phyloP scores from a whole-genome alignment of 345 rosid genomes.

The Camelina hispida region DNA sequence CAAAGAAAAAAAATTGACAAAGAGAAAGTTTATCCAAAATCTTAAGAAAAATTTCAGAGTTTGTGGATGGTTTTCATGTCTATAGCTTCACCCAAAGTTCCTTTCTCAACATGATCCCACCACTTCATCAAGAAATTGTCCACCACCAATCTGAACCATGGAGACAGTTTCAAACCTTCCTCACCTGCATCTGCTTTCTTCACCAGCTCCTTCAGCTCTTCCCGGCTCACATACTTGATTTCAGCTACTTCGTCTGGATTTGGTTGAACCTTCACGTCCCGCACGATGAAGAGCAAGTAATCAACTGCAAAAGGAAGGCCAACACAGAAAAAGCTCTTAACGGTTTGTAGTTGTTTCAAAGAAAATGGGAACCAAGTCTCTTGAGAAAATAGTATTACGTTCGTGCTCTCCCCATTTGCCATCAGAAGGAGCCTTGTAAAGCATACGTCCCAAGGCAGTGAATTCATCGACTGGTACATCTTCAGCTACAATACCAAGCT shows the following conservation, averaged over 20 bases:
- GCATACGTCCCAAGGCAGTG: slow-evolving; percentile 76
- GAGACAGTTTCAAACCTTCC: slow-evolving; percentile 85
- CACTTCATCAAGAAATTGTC: slow-evolving; percentile 95
- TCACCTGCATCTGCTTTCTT: slow-evolving; percentile 95
- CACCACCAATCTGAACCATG: slow-evolving; percentile 95
- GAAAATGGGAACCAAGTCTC: not conserved
- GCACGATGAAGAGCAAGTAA: slow-evolving; percentile 85
- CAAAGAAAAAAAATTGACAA: not conserved
- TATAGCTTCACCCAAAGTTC: slow-evolving; percentile 66
- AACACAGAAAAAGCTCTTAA: not conserved
- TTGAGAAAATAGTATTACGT: slow-evolving; percentile 51
- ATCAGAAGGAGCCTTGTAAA: slow-evolving; percentile 98
- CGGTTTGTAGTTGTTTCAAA: not conserved
- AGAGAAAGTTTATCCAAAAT: slow-evolving; percentile 21
- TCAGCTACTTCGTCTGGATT: slow-evolving; percentile 96
- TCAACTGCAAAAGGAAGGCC: slow-evolving; percentile 68
- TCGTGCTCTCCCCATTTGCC: slow-evolving; percentile 99
- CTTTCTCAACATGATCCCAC: slow-evolving; percentile 94
- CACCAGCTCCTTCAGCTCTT: slow-evolving; percentile 79
- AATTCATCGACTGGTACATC: slow-evolving; percentile 93
- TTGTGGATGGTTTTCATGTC: slow-evolving; percentile 92
- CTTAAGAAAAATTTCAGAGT: slow-evolving; percentile 41
- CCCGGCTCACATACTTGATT: slow-evolving; percentile 75
- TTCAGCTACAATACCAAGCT: slow-evolving; percentile 90
- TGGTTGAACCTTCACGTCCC: slow-evolving; percentile 74